phyloP scores from a whole-genome alignment of 1,284 basidiomycete genomes.

The Ceratobasidium sp. region DNA sequence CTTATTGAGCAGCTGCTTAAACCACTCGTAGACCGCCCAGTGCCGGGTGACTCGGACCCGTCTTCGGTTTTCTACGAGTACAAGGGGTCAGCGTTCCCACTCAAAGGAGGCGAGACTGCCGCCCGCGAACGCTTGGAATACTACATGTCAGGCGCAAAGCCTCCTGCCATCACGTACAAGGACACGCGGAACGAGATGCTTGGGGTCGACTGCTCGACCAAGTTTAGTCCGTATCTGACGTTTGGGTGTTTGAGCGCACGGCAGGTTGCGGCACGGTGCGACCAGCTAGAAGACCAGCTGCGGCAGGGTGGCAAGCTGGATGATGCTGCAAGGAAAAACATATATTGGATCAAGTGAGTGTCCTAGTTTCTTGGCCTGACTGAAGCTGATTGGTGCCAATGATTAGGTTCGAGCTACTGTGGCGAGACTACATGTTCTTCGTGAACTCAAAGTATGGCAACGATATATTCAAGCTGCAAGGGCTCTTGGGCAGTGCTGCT shows the following conservation, averaged over 20 bases:
- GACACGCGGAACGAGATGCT: slow-evolving; percentile 64
- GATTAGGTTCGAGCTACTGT: slow-evolving; percentile 63
- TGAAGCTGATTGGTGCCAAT: not conserved
- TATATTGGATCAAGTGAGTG: slow-evolving; percentile 57
- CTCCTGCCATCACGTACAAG: slow-evolving; percentile 59
- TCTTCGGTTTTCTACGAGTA: slow-evolving; percentile 34
- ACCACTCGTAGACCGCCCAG: slow-evolving; percentile 19
- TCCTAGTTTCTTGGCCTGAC: not conserved
- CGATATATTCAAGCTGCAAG: slow-evolving; percentile 50
- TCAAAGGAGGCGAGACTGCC: slow-evolving; percentile 57
- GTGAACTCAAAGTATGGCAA: slow-evolving; percentile 54
- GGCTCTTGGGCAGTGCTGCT: slow-evolving; percentile 47
- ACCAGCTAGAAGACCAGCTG: slow-evolving; percentile 50
- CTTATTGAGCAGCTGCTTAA: slow-evolving; percentile 18
- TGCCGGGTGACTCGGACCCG: not conserved
- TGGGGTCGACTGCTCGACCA: slow-evolving; percentile 64
- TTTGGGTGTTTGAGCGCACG: slow-evolving; percentile 62
- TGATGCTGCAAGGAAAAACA: slow-evolving; percentile 56
- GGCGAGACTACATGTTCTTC: slow-evolving; percentile 66
- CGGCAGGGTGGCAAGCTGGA: slow-evolving; percentile 49
- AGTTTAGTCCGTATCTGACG: slow-evolving; percentile 63
- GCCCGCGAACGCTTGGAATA: slow-evolving; percentile 57
- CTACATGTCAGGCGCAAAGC: slow-evolving; percentile 49
- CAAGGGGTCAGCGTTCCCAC: slow-evolving; percentile 57
- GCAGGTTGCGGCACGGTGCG: slow-evolving; percentile 54